Evolutionary conservation across 2,329 filamentous ascomycete species (phyloP), one percentile per base, ranked within the genome.

Genomic region (Microthyrium microscopicum): DNA sequence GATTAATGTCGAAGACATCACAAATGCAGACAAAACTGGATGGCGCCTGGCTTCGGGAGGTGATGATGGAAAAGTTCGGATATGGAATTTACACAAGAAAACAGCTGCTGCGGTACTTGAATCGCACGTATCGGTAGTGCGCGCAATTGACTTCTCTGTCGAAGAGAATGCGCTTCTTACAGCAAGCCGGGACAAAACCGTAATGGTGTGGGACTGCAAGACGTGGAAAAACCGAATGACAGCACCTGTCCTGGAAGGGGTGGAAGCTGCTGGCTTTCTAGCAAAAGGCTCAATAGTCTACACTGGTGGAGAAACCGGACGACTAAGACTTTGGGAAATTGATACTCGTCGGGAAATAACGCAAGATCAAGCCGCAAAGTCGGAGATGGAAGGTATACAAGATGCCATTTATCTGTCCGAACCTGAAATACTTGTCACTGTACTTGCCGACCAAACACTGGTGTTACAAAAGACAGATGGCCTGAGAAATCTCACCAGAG

Each of bases 71-170:
- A 91, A 87, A 49, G 70, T 98, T 34, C 69, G 81, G 15, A 70
- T 98, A 16, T 98, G 85, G 81, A 81, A 95, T 57, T 58, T 98
- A 37, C 74, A 85, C 55, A 91, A 82, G 58, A 71, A 81, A 36
- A 80, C 70, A 41, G 75, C 76, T 38, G 64, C 82, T 16, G 79
- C 81, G 15, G 73, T 75, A 13, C 62, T 93, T 20, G 84, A 95
- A 39, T 89, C 84, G 1, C 91, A 98, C 51, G 84, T 93, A 16
- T 95, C 89, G 7, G 81, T 95, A 43, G 81, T 98, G n/a, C 76
- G 84, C 44, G 75, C 73, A 33, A 54, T 98, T 31, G 80, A 89
- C 45, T 98, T 80, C 52, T 89, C 80, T 4, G 54, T 72, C 1
- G 60, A 74, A 35, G 72, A 84, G 47, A 73, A 87, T 47, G 62